phyloP scores from a whole-genome alignment of 768 basidiomycete species.

The Candolleomyces aberdarensis region DNA sequence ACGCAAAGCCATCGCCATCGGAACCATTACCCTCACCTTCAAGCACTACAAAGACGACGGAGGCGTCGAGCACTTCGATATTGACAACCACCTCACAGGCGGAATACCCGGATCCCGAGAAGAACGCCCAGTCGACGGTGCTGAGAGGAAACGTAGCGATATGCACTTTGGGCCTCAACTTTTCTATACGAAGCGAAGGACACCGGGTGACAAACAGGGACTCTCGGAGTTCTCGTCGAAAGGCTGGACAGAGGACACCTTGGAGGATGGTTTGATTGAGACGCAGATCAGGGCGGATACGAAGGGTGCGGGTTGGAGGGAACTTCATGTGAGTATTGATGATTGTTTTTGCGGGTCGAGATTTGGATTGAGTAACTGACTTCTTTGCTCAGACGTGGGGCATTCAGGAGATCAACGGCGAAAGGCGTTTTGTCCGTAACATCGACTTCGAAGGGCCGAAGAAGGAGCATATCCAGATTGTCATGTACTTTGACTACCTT shows the following conservation, averaged over 20 bases:
- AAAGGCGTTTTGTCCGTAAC: background rate
- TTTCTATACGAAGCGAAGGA: background rate
- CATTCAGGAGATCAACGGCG: background rate
- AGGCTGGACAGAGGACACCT: background rate
- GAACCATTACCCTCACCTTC: background rate
- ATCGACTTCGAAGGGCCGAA: background rate
- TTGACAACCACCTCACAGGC: slow-evolving; percentile 1
- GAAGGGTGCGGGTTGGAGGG: background rate
- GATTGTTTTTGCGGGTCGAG: background rate
- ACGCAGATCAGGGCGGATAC: background rate
- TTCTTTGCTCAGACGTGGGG: background rate
- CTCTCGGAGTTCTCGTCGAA: background rate
- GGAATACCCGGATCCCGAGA: background rate
- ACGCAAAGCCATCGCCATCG: slow-evolving; percentile 1
- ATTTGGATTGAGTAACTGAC: background rate
- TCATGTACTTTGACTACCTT: slow-evolving; percentile 1
- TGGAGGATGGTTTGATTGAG: background rate
- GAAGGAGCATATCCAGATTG: background rate
- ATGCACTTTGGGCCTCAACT: background rate
- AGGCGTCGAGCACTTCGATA: background rate
- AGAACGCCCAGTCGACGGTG: background rate
- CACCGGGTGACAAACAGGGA: background rate
- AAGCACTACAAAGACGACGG: background rate
- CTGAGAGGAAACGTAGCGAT: background rate
- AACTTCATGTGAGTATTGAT: background rate